phyloP scores from a whole-genome alignment of 2,329 filamentous ascomycete species.

The Fonsecaea erecta region DNA sequence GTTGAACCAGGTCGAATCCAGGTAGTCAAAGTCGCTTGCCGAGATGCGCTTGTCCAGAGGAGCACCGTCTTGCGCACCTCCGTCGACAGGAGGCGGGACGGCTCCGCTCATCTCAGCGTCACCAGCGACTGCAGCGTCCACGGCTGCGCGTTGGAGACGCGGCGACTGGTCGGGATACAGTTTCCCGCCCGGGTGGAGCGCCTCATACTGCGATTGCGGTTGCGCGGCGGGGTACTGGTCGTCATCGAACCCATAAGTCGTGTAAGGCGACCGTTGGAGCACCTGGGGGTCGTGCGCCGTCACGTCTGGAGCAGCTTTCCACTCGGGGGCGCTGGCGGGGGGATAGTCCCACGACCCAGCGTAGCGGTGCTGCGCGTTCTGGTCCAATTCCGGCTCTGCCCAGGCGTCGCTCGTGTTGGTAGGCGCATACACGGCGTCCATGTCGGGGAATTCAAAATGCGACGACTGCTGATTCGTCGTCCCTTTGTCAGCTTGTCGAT shows the following conservation, averaged over 20 bases:
- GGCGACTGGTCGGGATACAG: slow-evolving; percentile 47
- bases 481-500: neutral
- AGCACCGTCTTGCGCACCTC: slow-evolving; percentile 9
- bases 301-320: neutral
- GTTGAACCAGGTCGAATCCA: slow-evolving; percentile 9
- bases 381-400: neutral
- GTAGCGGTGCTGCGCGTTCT: neutral
- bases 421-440: slow-evolving; percentile 36
- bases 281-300: neutral
- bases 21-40: slow-evolving; percentile 24
- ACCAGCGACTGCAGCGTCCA: neutral
- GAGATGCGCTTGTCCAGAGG: slow-evolving; percentile 21
- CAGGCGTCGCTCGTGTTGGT: slow-evolving; percentile 6
- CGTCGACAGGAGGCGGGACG: neutral
- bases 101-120: slow-evolving; percentile 25
- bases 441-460: slow-evolving; percentile 36
- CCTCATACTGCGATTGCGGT: slow-evolving; percentile 40
- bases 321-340: neutral
- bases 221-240: slow-evolving; percentile 13
- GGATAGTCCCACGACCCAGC: slow-evolving; percentile 4
- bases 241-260: slow-evolving; percentile 28
- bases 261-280: slow-evolving; percentile 19
- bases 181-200: slow-evolving; percentile 54
- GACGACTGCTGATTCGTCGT: slow-evolving; percentile 9
- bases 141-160: slow-evolving; percentile 5